Conservation (phyloP, 306 rosid genomes). For the Datisca glomerata region DNA sequence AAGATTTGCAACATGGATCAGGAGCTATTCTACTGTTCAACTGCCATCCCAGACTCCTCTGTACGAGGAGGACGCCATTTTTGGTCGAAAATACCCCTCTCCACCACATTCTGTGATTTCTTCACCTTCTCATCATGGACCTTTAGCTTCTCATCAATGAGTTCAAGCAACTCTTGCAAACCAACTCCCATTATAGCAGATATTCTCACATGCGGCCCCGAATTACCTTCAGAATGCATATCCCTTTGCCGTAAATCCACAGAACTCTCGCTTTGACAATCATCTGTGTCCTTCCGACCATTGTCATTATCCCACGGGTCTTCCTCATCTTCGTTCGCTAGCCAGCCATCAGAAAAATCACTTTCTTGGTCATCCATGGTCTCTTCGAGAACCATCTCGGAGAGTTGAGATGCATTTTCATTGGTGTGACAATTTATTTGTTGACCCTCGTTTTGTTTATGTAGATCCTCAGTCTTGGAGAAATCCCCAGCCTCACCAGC, state of each 20-base stretch:
- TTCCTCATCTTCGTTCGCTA: conserved; percentile 28
- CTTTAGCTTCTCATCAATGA: conserved; percentile 58
- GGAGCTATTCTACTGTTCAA: neutral
- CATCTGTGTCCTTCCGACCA: conserved; percentile 19
- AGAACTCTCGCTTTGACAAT: conserved; percentile 16
- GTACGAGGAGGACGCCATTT: conserved; percentile 75
- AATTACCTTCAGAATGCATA: conserved; percentile 10
- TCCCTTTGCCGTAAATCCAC: no score
- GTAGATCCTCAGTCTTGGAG: neutral
- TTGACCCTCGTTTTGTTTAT: no score
- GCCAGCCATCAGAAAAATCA: conserved; percentile 46
- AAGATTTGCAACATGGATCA: no score
- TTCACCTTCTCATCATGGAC: conserved; percentile 36
- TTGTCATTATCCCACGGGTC: conserved; percentile 24
- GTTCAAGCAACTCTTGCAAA: conserved; percentile 62
- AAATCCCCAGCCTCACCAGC: conserved; percentile 7
- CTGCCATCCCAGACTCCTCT: conserved; percentile 21
- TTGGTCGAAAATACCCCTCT: conserved; percentile 33
- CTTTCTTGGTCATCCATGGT: conserved; percentile 28
- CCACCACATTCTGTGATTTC: conserved; percentile 29
- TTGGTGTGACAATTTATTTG: conserved; percentile 6
- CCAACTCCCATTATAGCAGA: conserved; percentile 76
- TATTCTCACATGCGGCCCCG: conserved; percentile 60
- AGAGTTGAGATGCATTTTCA: conserved; percentile 14
- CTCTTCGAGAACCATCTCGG: conserved; percentile 15